These are phyloP conservation scores for Backusella tuberculispora DNA, from an alignment of 192 early-diverging fungal species.

Conservation along the genomic window DNA sequence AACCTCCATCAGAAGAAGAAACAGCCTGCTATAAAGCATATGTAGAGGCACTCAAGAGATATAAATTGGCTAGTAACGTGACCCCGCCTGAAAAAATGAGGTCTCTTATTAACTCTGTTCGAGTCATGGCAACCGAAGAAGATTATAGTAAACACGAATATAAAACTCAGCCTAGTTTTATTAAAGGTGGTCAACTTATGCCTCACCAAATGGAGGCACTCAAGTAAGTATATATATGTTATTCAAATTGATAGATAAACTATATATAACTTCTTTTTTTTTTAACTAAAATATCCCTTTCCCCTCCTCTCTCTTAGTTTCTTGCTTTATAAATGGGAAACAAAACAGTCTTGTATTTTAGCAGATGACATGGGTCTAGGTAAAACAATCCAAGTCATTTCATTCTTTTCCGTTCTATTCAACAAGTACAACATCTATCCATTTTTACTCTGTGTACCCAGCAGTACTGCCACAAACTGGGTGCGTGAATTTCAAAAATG, in stretches of 20 bases:
- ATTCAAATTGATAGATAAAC: too few species aligned
- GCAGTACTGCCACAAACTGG: constrained; percentile 70
- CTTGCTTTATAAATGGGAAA: constrained; percentile 70
- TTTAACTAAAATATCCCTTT: background rate
- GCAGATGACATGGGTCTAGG: constrained; percentile 83
- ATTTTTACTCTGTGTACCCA: constrained; percentile 71
- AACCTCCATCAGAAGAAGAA: constrained; percentile 33
- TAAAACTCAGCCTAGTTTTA: constrained; percentile 55
- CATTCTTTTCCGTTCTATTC: constrained; percentile 55
- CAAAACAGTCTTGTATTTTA: constrained; percentile 60
- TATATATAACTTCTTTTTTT: too few species aligned
- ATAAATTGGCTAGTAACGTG: constrained; percentile 41
- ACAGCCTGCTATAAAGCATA: constrained; percentile 39
- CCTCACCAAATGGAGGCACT: constrained; percentile 69
- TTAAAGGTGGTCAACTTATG: constrained; percentile 61
- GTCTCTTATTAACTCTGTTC: constrained; percentile 33
- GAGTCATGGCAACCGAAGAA: constrained; percentile 23
- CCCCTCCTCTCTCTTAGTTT: constrained; percentile 47
- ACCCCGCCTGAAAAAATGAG: constrained; percentile 40
- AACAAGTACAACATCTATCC: constrained; percentile 56
- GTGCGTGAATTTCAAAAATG: constrained; percentile 71
- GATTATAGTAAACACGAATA: constrained; percentile 49
- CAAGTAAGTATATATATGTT: constrained; percentile 40
- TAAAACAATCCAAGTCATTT: constrained; percentile 77
- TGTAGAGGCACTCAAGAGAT: constrained; percentile 45